These are phyloP conservation scores for Geotrichum histeridarum DNA, from an alignment of 1,139 yeast genomes.

Conservation along the genomic window DNA sequence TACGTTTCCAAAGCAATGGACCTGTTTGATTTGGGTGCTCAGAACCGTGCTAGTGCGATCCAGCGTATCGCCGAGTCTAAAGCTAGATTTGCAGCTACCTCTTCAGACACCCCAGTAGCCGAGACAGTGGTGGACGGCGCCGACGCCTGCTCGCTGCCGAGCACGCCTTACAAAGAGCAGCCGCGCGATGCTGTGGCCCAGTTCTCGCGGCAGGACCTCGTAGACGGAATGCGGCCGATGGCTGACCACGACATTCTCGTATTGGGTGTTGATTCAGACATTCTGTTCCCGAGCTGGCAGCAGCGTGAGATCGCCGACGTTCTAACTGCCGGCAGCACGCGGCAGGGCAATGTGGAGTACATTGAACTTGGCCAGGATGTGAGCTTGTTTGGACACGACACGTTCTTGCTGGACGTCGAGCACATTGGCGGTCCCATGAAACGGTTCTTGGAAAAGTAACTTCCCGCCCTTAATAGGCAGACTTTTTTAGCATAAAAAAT, in stretches of 20 bases:
- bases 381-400: constrained; percentile 85
- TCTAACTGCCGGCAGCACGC: constrained; percentile 38
- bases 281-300: constrained; percentile 91
- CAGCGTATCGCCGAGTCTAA: neutral
- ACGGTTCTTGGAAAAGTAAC: constrained; percentile 46
- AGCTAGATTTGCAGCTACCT: neutral
- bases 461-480: neutral
- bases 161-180: constrained; percentile 53
- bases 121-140: neutral
- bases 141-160: constrained; percentile 43
- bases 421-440: constrained; percentile 76
- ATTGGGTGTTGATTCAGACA: constrained; percentile 87
- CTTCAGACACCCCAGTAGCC: neutral
- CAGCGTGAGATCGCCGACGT: constrained; percentile 74
- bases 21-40: constrained; percentile 69
- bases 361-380: constrained; percentile 70
- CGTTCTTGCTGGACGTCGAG: constrained; percentile 71
- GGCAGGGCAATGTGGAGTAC: constrained; percentile 40
- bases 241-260: constrained; percentile 65
- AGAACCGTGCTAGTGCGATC: neutral
- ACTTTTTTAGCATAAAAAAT: constrained; percentile 1
- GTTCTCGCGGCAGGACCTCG: constrained; percentile 45
- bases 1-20: constrained; percentile 94
- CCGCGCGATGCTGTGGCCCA: constrained; percentile 28
- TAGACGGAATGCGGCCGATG: constrained; percentile 58